Conservation (phyloP, 257 asterid species). For the Solanum megistacrolobum region DNA sequence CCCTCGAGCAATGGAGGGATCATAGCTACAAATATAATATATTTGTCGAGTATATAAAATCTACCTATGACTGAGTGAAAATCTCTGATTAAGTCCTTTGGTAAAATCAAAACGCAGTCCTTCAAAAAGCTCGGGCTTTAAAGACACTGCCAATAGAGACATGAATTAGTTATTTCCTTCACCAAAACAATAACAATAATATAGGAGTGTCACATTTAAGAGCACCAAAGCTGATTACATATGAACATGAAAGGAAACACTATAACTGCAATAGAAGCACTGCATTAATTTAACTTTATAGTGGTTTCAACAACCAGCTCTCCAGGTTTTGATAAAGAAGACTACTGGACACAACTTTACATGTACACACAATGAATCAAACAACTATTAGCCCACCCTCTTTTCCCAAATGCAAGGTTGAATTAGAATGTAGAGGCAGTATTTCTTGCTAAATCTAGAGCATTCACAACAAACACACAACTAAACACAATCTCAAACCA, state of each 20-base stretch:
- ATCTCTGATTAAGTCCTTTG: constrained; percentile 79
- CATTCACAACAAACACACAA: neutral
- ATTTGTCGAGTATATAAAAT: neutral
- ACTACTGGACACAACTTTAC: neutral
- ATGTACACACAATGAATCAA: neutral
- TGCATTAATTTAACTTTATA: neutral
- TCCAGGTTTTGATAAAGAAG: neutral
- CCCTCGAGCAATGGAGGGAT: neutral
- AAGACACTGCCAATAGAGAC: constrained; percentile 65
- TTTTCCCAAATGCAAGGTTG: neutral
- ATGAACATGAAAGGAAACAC: neutral
- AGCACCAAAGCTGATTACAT: neutral
- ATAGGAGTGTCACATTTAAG: neutral
- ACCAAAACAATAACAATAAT: neutral
- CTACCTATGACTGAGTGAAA: constrained; percentile 94
- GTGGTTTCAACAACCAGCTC: neutral
- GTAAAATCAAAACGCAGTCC: constrained; percentile 97
- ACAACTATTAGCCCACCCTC: neutral
- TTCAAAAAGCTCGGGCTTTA: constrained; percentile 98
- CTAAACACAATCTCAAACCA: neutral
- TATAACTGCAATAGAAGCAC: neutral
- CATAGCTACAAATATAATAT: neutral
- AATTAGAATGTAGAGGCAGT: neutral
- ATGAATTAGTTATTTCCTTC: neutral
- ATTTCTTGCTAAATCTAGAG: neutral